Evolutionary conservation across 495 filamentous ascomycete species (phyloP), one percentile per base, ranked within the genome.

Genomic region (Clavariopsis aquatica): DNA sequence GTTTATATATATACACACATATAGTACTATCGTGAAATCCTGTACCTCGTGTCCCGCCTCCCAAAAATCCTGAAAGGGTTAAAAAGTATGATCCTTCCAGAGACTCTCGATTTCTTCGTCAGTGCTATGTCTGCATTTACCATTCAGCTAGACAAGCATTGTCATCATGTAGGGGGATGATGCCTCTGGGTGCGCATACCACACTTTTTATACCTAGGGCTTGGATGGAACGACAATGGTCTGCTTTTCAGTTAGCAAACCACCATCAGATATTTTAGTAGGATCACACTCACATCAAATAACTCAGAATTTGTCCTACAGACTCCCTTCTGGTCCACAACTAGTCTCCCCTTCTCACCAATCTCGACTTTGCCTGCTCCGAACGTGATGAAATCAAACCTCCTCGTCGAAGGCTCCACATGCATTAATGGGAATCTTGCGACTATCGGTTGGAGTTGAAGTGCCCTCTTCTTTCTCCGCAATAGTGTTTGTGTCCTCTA

Each of bases 251-350:
- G 17, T 68, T 23, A 61, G 49, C 34, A 49, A 41, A n/a, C 24
- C 6, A 51, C 12, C 6, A 41, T 17, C 23, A 43, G 1, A 5
- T 13, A 52, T 9, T n/a, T n/a, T n/a, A n/a, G n/a, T n/a, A n/a
- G 6, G 8, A 12, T 12, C 6, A 1, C 41, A 77, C 79, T 77
- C 49, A 81, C 79, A 69, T 76, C 79, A 55, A 81, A 82, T 51
- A 84, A 49, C 52, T 75, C 71, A 19, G 74, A 74, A 56, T 69
- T 69, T 17, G 76, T 76, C 63, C 77, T 73, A 61, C 76, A 81
- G 52, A 75, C 69, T 1, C 78, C 78, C 45, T 78, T 78, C 9
- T 69, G 58, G 49, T 78, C 70, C 31, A 78, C 1, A 7, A 74
- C 62, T 0, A 73, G 74, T 53, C 52, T 43, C 0, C 62, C 64